Evolutionary conservation across 1,139 yeast species (phyloP).

Genomic region (Nematodospora anomalae): DNA sequence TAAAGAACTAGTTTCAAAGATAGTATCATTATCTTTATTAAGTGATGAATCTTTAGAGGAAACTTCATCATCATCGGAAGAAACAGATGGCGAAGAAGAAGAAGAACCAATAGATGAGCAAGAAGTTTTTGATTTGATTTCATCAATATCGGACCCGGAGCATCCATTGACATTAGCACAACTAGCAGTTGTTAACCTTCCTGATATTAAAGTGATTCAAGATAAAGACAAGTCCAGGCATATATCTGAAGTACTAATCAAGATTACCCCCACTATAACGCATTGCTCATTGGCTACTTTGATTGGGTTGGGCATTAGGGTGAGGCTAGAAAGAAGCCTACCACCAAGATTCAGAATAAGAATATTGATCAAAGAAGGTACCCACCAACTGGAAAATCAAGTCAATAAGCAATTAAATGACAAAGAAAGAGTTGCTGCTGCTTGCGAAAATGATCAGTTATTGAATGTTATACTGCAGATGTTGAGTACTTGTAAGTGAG

Average conservation of each 20-base stretch:
- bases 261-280: slow-evolving; percentile 95
- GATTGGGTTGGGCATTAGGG: slow-evolving; percentile 92
- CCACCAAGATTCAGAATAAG: slow-evolving; percentile 83
- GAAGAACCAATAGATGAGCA: slow-evolving; percentile 76
- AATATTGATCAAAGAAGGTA: slow-evolving; percentile 81
- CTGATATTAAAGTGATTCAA: slow-evolving; percentile 64
- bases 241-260: slow-evolving; percentile 75
- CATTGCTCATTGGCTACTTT: slow-evolving; percentile 96
- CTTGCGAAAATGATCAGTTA: slow-evolving; percentile 94
- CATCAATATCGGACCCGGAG: slow-evolving; percentile 94
- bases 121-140: slow-evolving; percentile 62
- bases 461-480: slow-evolving; percentile 85
- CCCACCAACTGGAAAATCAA: slow-evolving; percentile 94
- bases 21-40: slow-evolving; percentile 13
- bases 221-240: slow-evolving; percentile 37
- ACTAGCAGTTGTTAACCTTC: slow-evolving; percentile 85
- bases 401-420: slow-evolving; percentile 96
- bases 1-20: slow-evolving; percentile 9
- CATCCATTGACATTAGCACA: slow-evolving; percentile 96
- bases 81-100: slow-evolving; percentile 23
- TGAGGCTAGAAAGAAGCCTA: slow-evolving; percentile 82
- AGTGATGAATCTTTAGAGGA: slow-evolving; percentile 6
- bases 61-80: slow-evolving; percentile 8
- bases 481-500: slow-evolving; percentile 72
- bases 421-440: slow-evolving; percentile 97